phyloP scores from a whole-genome alignment of 371 early-diverging fungal genomes.

The Encephalitozoon cuniculi region DNA sequence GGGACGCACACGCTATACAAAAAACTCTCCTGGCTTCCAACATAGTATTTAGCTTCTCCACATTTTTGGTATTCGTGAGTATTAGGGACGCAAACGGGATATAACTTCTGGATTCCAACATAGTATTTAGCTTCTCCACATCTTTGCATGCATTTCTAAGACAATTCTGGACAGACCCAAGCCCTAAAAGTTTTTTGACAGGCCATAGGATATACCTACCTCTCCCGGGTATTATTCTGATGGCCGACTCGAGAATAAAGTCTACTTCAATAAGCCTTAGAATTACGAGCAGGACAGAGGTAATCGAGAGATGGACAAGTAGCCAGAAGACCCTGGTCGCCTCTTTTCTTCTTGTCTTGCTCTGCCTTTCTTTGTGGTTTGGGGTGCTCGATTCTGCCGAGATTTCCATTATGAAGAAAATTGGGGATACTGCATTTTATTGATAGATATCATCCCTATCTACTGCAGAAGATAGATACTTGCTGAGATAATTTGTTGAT shows the following conservation, averaged over 20 bases:
- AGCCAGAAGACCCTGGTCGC: no score
- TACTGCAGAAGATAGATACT: no score
- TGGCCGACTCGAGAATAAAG: not conserved
- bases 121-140: not conserved
- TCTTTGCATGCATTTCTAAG: no score
- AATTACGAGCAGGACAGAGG: not conserved
- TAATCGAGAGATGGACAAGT: no score
- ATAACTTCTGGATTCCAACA: not conserved
- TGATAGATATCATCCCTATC: no score
- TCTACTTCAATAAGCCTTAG: not conserved
- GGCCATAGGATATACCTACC: not conserved
- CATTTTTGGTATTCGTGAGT: not conserved
- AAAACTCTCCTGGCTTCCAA: not conserved
- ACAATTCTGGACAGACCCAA: no score
- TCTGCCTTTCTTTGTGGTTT: no score
- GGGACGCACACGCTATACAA: not conserved
- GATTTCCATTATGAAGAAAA: no score
- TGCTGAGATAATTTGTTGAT: no score
- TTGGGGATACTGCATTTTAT: no score
- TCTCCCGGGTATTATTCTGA: not conserved
- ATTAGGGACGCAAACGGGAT: not conserved
- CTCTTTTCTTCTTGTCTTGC: no score
- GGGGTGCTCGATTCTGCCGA: no score
- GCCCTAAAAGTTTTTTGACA: not conserved
- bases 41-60: not conserved